Evolutionary conservation across 768 basidiomycete species (phyloP).

Genomic region (Trametopsis cervina): DNA sequence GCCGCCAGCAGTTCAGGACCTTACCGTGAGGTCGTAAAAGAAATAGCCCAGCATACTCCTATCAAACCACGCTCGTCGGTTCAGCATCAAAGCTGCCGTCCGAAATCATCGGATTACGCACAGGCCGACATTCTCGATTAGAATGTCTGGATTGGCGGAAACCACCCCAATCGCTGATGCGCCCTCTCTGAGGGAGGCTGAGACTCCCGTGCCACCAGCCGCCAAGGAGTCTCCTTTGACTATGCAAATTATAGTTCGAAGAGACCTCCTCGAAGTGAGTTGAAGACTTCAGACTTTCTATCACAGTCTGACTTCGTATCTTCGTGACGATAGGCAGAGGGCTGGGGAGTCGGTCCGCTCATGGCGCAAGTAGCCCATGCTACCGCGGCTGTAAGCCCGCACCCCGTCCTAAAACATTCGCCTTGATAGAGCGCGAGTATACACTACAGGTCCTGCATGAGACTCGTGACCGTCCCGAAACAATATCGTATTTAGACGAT

Average conservation of each 20-base stretch:
- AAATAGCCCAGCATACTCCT: too few relatives aligned
- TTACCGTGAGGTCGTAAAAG: too few relatives aligned
- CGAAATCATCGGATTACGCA: too few relatives aligned
- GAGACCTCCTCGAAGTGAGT: constrained; percentile 36
- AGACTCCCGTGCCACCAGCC: too few relatives aligned
- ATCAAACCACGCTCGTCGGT: too few relatives aligned
- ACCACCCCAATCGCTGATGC: too few relatives aligned
- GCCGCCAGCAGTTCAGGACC: too few relatives aligned
- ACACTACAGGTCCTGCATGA: constrained; percentile 31
- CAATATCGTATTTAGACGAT: constrained; percentile 31
- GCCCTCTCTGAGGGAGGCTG: too few relatives aligned
- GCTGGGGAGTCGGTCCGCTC: constrained; percentile 37
- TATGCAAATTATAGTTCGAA: constrained; percentile 39
- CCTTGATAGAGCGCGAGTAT: neutral
- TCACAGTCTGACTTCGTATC: neutral
- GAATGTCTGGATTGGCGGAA: too few relatives aligned
- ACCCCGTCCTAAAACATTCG: neutral
- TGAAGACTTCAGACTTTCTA: neutral
- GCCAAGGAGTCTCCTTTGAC: constrained; percentile 27
- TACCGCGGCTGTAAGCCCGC: constrained; percentile 30
- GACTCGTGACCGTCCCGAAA: constrained; percentile 30
- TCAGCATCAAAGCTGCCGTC: too few relatives aligned
- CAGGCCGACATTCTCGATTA: too few relatives aligned
- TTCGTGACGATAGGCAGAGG: constrained; percentile 25
- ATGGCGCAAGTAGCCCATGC: constrained; percentile 40